Base-by-base conservation (phyloP, 2,329 filamentous ascomycete genomes). In the Neofusicoccum sp. region DNA sequence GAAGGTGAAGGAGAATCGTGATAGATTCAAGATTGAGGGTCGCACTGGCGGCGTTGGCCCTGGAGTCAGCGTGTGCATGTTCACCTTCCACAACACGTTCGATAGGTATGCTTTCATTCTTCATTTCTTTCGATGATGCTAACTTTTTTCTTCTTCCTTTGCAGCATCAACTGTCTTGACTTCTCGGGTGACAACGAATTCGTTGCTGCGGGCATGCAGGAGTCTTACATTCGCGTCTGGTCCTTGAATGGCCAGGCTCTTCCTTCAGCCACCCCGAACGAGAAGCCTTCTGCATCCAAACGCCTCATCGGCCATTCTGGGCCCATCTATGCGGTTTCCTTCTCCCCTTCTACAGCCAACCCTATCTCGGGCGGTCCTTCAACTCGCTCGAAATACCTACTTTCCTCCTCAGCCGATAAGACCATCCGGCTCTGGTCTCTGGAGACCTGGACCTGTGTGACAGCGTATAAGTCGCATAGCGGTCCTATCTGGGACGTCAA, bases 141-240 rank as follows among this genome's bases (percentile, higher is more conserved):
- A 50, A 37, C 70, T 76, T 64, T 76, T 65, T 56, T 39, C 56
- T 37, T 61, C 9, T 47, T 65, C 94, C 5, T 2, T 3, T 45
- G 2, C 14, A 58, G 91, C 62, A 85, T 97, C 64, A 93, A 92
- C n/a, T 96, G 91, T 73, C 87, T 98, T 74, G 94, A 98, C 71
- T 97, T 99, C 73, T 97, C 94, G 0, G 91, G 94, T 61, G 95
- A 99, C 73, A 89, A 92, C 66, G 85, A 89, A 67, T 85, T 98
- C 33, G 91, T 95, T 41, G 95, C 95, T 29, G 91, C 89, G 28
- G 96, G 95, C 33, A 97, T 93, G 52, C 88, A 90, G 61, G 93
- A 98, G 73, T 98, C 94, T 0, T 98, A 97, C 74, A 96, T 99
- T 70, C 90, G 94, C 14, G 86, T 99, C 11, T 99, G 94, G 93